Evolutionary conservation across 1,284 basidiomycete species (phyloP), one percentile per base, ranked within the genome.

Genomic region (Kalmanozyma brasiliensis): DNA sequence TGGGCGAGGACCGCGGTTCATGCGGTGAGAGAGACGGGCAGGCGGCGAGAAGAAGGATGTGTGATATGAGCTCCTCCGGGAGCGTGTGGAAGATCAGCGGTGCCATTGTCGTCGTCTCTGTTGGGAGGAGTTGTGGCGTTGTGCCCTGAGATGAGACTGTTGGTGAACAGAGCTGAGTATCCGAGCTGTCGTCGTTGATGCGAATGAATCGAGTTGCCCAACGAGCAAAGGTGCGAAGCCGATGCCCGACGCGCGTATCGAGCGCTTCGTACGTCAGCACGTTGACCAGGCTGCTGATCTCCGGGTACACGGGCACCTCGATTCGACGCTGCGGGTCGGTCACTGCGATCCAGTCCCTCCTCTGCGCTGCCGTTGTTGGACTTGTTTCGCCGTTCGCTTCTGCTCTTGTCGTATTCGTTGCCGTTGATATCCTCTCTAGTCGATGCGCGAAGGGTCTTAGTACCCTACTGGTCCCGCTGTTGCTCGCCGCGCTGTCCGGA

Each of bases 281-380:
- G 33, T 47, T 41, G 30, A 65, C 52, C 23, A 66, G 10, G 14
- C 68, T 61, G 23, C 43, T 45, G 17, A 71, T 53, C 26, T 59
- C 49, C 3, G 68, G 68, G 24, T 59, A 66, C 14, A 62, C 57
- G 0, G 58, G 58, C 1, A 71, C 62, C 38, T 71, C 68, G 30
- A 71, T 57, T 19, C 47, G 41, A n/a, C 49, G 34, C 4, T 33
- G 36, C 8, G 68, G 62, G 40, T 71, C 62, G 9, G 68, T 66
- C 13, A 71, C 58, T 4, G 68, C 68, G 24, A 71, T 62, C 68
- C 68, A 71, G 38, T 71, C 65, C n/a, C 58, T 53, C 19, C 65
- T 58, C 42, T 64, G 55, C 16, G 1, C 20, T 19, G 2, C 17
- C 16, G 17, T 14, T 41, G 5, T 26, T 23, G 0, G 13, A n/a